Conservation (phyloP, 169 alveolate species). For the Cryptosporidium sp. region DNA sequence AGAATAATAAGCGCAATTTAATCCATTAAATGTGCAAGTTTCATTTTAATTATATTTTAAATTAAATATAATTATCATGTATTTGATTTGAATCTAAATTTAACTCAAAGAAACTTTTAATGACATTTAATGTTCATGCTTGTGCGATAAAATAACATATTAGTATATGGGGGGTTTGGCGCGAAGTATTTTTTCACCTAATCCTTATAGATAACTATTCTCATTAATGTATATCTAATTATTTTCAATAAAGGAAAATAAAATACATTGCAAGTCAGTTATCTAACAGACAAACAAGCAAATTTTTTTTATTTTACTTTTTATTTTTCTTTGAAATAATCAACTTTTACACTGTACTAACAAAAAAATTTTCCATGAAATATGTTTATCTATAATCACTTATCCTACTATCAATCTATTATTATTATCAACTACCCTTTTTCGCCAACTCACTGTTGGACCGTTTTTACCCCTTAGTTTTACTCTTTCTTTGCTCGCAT, state of each 20-base stretch:
- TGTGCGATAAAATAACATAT: slow-evolving; percentile 44
- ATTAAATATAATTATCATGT: neutral
- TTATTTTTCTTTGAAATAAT: neutral
- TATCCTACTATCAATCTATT: too few relatives aligned
- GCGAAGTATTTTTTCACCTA: neutral
- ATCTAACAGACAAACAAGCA: slow-evolving; percentile 2
- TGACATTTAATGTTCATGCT: slow-evolving; percentile 74
- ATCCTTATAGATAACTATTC: neutral
- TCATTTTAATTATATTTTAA: neutral
- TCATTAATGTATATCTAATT: neutral
- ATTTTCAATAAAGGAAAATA: neutral
- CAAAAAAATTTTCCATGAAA: too few relatives aligned
- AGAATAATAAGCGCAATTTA: slow-evolving; percentile 43
- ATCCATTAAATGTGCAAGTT: slow-evolving; percentile 64
- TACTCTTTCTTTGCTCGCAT: too few relatives aligned
- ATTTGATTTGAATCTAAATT: neutral
- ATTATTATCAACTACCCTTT: too few relatives aligned
- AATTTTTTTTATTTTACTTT: neutral
- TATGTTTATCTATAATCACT: too few relatives aligned
- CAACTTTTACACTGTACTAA: neutral
- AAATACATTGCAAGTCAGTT: neutral
- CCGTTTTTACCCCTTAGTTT: too few relatives aligned
- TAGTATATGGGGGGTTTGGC: neutral
- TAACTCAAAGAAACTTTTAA: neutral
- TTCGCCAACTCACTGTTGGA: too few relatives aligned